These are phyloP conservation scores for Hydnomerulius pinastri DNA, from an alignment of 768 basidiomycete genomes.

Conservation along the genomic window DNA sequence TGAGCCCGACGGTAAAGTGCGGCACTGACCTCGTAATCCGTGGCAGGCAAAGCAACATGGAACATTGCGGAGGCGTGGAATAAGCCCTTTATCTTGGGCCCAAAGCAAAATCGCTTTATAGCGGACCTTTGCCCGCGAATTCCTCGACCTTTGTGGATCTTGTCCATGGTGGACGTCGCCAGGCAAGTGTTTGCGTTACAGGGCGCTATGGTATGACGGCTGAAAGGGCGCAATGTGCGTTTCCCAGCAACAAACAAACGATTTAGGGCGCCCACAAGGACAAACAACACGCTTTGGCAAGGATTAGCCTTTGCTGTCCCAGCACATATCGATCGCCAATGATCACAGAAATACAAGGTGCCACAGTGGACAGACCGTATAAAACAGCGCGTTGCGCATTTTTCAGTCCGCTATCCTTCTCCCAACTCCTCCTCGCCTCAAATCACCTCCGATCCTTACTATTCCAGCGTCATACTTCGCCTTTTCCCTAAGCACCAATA, in stretches of 20 bases:
- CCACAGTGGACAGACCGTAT: conserved; percentile 30
- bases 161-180: conserved; percentile 4
- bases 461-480: neutral
- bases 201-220: neutral
- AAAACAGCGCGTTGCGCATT: conserved; percentile 18
- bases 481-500: neutral
- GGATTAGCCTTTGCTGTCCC: conserved; percentile 5
- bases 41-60: conserved; percentile 15
- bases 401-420: conserved; percentile 3
- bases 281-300: conserved; percentile 45
- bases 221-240: conserved; percentile 10
- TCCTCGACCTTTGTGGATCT: conserved; percentile 10
- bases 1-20: neutral
- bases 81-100: conserved; percentile 4
- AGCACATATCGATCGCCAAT: conserved; percentile 35
- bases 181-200: conserved; percentile 3
- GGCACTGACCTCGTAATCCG: conserved; percentile 1
- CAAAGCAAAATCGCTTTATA: neutral
- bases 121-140: neutral
- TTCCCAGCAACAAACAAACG: conserved; percentile 35
- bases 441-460: conserved; percentile 1
- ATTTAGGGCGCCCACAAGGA: conserved; percentile 43
- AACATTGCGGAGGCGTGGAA: conserved; percentile 9
- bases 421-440: neutral
- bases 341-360: conserved; percentile 23